These are phyloP conservation scores for Wickerhamiella occidentalis DNA, from an alignment of 805 yeast species.

Conservation along the genomic window DNA sequence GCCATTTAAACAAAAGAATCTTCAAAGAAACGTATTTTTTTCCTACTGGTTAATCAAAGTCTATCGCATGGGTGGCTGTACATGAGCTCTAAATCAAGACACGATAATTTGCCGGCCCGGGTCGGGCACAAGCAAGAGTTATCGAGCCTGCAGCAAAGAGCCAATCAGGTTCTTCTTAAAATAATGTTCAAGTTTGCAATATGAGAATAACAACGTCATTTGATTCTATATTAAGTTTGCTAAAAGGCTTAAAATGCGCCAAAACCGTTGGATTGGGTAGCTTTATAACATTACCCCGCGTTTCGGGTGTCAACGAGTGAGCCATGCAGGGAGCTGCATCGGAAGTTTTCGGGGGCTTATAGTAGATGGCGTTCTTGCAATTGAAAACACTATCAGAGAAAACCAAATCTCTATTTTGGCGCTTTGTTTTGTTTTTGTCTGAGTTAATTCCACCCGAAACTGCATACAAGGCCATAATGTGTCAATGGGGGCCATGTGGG, in stretches of 20 bases:
- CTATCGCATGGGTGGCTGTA: not conserved
- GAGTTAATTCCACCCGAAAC: too few species aligned
- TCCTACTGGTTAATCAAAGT: not conserved
- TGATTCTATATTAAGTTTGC: not conserved
- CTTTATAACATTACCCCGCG: slow-evolving; percentile 3
- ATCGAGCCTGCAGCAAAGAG: not conserved
- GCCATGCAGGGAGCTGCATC: slow-evolving; percentile 3
- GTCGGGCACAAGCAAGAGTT: slow-evolving; percentile 1
- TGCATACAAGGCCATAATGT: not conserved
- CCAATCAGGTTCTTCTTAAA: not conserved
- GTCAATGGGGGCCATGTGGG: not conserved
- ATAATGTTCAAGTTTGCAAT: not conserved
- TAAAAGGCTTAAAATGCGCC: not conserved
- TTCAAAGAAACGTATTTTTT: not conserved
- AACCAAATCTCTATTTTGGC: not conserved
- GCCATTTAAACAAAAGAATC: too few species aligned
- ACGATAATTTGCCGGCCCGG: slow-evolving; percentile 4
- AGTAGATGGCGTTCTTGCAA: not conserved
- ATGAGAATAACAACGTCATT: not conserved
- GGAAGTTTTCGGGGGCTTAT: not conserved
- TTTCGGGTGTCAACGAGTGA: slow-evolving; percentile 3
- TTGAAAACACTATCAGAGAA: not conserved
- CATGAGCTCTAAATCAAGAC: not conserved
- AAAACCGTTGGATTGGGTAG: not conserved
- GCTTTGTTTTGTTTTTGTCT: too few species aligned